Conservation (phyloP, 371 early-diverging fungal genomes). For the Lichtheimia ramosa region DNA sequence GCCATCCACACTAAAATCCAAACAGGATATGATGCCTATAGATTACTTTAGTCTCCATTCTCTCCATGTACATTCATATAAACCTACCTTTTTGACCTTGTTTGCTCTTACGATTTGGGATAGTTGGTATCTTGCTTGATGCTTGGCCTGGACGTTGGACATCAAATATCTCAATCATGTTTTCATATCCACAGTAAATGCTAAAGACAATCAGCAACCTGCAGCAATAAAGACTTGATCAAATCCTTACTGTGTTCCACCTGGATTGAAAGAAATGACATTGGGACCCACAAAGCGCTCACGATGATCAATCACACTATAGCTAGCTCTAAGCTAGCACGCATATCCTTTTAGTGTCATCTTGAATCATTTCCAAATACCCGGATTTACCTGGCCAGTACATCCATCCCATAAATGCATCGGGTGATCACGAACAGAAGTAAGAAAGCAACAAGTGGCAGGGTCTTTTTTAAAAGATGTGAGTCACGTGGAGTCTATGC, state of each 20-base stretch:
- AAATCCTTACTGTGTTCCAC: constrained; percentile 61
- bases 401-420: constrained; percentile 71
- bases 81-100: constrained; percentile 66
- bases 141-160: constrained; percentile 51
- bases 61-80: too few species aligned
- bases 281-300: constrained; percentile 68
- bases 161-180: constrained; percentile 72
- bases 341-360: neutral
- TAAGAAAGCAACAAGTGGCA: constrained; percentile 63
- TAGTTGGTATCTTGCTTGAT: constrained; percentile 49
- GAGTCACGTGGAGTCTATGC: neutral
- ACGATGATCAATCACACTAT: constrained; percentile 62
- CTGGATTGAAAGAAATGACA: constrained; percentile 60
- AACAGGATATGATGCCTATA: constrained; percentile 55
- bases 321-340: constrained; percentile 54
- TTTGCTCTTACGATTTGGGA: constrained; percentile 58
- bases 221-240: neutral
- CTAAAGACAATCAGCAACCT: constrained; percentile 22
- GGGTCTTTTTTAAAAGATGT: constrained; percentile 42
- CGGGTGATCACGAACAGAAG: constrained; percentile 69
- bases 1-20: constrained; percentile 69
- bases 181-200: constrained; percentile 70
- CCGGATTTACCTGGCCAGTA: constrained; percentile 50
- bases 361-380: neutral
- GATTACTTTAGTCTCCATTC: too few species aligned